Evolutionary conservation across 345 rosid genomes (phyloP).

Genomic region (Citrus reticulata): DNA sequence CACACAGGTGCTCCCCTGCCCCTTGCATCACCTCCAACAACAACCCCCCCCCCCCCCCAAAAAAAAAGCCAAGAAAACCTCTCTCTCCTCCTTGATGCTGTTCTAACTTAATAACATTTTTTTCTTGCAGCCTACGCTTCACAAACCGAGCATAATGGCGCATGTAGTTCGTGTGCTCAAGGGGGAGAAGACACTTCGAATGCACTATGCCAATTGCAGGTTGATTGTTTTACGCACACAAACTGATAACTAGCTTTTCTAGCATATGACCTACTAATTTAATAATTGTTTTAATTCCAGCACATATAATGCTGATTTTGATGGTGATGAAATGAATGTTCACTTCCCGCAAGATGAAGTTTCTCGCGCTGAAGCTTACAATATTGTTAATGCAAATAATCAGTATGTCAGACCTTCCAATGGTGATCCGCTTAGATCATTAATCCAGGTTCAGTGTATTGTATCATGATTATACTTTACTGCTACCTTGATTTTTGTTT

Average conservation of each 20-base stretch:
- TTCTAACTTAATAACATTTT: conserved; percentile 20
- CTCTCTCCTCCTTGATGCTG: background rate
- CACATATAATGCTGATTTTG: conserved; percentile 99
- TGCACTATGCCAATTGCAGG: conserved; percentile 99
- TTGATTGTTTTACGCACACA: conserved; percentile 20
- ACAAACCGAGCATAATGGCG: conserved; percentile 98
- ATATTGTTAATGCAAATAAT: conserved; percentile 96
- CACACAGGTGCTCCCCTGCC: too few relatives aligned
- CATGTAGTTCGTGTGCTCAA: conserved; percentile 85
- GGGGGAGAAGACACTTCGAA: conserved; percentile 94
- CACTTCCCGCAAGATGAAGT: conserved; percentile 99
- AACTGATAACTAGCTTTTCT: background rate
- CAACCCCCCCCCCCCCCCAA: too few relatives aligned
- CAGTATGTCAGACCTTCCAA: conserved; percentile 93
- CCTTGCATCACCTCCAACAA: too few relatives aligned
- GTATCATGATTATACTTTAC: background rate
- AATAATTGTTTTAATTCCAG: conserved; percentile 40
- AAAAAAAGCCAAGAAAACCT: too few relatives aligned
- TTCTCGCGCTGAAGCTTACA: conserved; percentile 97
- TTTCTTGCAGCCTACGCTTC: conserved; percentile 88
- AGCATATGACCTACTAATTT: conserved; percentile 1
- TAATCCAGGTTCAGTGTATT: conserved; percentile 69
- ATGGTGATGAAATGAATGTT: conserved; percentile 99
- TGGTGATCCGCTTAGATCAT: conserved; percentile 88
- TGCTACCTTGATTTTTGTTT: too few relatives aligned